Percentiles rank a stretch among this genome's conserved stretches.
Evolutionary conservation across 2,329 filamentous ascomycete genomes (phyloP).

Genomic region (Aspergillus costaricaensis): DNA sequence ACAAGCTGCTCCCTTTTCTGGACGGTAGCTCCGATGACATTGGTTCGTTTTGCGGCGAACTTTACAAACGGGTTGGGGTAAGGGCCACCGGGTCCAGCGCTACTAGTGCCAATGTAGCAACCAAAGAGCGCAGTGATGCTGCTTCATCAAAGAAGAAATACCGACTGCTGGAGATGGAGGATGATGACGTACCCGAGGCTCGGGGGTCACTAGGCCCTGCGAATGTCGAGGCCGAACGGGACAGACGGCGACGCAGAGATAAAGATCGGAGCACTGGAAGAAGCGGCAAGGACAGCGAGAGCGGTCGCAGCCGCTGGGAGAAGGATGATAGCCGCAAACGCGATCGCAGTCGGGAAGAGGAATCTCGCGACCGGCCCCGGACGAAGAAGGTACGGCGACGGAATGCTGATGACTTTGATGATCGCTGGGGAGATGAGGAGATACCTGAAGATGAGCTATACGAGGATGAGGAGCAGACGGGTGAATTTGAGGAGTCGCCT

Average conservation of each 20-base stretch:
- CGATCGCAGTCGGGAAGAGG: slow-evolving; percentile 39
- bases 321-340: slow-evolving; percentile 43
- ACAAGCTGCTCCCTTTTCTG: slow-evolving; percentile 56
- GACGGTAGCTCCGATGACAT: slow-evolving; percentile 53
- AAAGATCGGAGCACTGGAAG: slow-evolving; percentile 3
- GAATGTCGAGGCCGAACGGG: slow-evolving; percentile 42
- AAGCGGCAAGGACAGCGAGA: slow-evolving; percentile 28
- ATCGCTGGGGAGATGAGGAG: slow-evolving; percentile 81
- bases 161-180: slow-evolving; percentile 57
- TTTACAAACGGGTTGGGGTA: slow-evolving; percentile 40
- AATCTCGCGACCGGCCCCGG: slow-evolving; percentile 45
- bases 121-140: slow-evolving; percentile 22
- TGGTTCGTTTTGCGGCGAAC: slow-evolving; percentile 49
- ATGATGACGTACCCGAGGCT: slow-evolving; percentile 45
- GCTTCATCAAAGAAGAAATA: slow-evolving; percentile 52
- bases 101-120: slow-evolving; percentile 16
- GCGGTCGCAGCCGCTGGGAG: slow-evolving; percentile 29
- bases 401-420: slow-evolving; percentile 64
- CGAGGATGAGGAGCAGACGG: slow-evolving; percentile 51
- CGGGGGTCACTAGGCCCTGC: slow-evolving; percentile 33
- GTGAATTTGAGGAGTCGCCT: slow-evolving; percentile 68
- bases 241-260: slow-evolving; percentile 28
- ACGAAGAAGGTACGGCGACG: slow-evolving; percentile 55
- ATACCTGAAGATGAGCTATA: slow-evolving; percentile 43
- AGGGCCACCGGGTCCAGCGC: slow-evolving; percentile 18